phyloP scores from a whole-genome alignment of 495 filamentous ascomycete genomes.

The Neurospora sp. region DNA sequence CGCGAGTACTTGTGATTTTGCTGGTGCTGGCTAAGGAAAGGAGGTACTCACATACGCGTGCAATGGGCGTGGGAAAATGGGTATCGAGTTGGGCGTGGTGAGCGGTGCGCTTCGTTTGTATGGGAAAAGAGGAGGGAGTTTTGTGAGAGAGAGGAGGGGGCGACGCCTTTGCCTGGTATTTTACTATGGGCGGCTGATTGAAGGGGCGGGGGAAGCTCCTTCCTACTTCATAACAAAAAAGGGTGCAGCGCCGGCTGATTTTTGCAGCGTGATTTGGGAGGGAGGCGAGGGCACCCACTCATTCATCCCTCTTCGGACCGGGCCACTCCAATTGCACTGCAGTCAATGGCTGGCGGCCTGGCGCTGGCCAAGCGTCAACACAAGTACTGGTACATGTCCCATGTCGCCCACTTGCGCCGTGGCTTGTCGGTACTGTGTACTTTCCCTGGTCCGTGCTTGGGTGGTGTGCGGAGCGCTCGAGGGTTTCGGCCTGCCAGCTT shows the following conservation, averaged over 20 bases:
- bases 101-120: slow-evolving; percentile 31
- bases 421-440: slow-evolving; percentile 13
- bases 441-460: background rate
- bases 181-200: slow-evolving; percentile 53
- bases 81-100: slow-evolving; percentile 20
- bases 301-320: slow-evolving; percentile 4
- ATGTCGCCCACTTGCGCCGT: slow-evolving; percentile 9
- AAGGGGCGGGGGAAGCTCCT: slow-evolving; percentile 24
- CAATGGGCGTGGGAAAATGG: slow-evolving; percentile 10
- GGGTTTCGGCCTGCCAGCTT: background rate
- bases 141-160: slow-evolving; percentile 48
- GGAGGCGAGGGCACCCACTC: slow-evolving; percentile 13
- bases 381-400: slow-evolving; percentile 10
- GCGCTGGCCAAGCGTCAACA: background rate
- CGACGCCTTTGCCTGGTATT: slow-evolving; percentile 41
- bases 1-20: slow-evolving; percentile 16
- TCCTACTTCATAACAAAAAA: slow-evolving; percentile 35
- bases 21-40: slow-evolving; percentile 6
- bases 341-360: background rate
- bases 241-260: slow-evolving; percentile 25
- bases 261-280: slow-evolving; percentile 20
- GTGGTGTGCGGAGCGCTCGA: background rate
- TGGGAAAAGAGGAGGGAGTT: slow-evolving; percentile 41
- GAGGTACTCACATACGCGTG: slow-evolving; percentile 19
- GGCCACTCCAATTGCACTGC: slow-evolving; percentile 3